Base-by-base conservation (phyloP, 2,329 filamentous ascomycete genomes). In the Lasiodiplodia gonubiensis region DNA sequence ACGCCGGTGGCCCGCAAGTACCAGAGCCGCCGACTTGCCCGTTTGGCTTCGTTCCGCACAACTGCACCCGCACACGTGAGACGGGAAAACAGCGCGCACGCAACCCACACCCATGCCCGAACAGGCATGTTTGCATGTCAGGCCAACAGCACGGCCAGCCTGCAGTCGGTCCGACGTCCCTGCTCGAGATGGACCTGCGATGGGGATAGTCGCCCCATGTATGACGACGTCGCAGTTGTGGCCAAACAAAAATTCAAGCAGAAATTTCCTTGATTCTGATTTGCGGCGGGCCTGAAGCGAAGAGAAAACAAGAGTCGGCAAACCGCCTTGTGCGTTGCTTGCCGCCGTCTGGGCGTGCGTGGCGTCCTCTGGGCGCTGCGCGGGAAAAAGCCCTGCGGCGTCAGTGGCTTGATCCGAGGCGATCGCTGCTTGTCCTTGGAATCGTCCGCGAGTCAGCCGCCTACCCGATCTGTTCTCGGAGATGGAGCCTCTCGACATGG, bases 391-490 rank as follows among this genome's bases (percentile, higher is more conserved):
- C 30, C 42, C 23, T 51, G 42, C 27, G 64, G 25, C 64, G 64
- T 66, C 64, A 65, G 63, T 55, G 63, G 63, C 63, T 65, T 65
- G 63, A 46, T 21, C 18, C 18, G 42, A 23, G 37, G 35, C 25
- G 64, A 66, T 66, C 64, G 21, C 49, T 66, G 48, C 64, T 57
- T 66, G 63, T 46, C 57, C 30, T 42, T 30, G 57, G 35, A 21
- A 27, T 27, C 27, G 42, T 14, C 27, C 12, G 12, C 59, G 59
- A 51, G 59, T 63, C 59, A 63, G 59, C 42, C 21, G 55, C 14
- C 23, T 27, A 7, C 54, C 57, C 59, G 59, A 63, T 63, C 64
- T 57, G 25, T 66, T 37, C 33, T 66, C 64, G 64, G 64, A 57
- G 64, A 66, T 57, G 64, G 52, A 18, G 25, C 27, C 52, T 30